These are phyloP conservation scores for Coniosporium tulheliwenetii DNA, from an alignment of 2,329 filamentous ascomycete genomes.

Conservation along the genomic window DNA sequence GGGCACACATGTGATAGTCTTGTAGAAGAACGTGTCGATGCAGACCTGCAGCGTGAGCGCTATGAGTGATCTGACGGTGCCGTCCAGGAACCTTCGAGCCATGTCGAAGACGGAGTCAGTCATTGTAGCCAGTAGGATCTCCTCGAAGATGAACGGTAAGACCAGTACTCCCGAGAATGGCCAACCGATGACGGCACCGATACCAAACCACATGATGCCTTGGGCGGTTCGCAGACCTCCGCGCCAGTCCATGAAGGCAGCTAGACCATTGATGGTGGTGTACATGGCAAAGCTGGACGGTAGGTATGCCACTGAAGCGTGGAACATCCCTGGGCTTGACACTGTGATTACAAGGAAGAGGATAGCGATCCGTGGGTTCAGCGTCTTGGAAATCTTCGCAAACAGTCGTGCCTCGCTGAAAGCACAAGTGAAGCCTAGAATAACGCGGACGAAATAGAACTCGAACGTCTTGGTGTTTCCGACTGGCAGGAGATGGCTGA, in stretches of 20 bases:
- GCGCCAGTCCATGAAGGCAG: slow-evolving; percentile 82
- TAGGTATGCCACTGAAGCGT: slow-evolving; percentile 72
- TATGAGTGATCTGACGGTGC: slow-evolving; percentile 47
- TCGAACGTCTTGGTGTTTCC: slow-evolving; percentile 38
- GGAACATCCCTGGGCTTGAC: slow-evolving; percentile 82
- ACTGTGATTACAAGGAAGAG: slow-evolving; percentile 67
- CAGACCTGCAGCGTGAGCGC: slow-evolving; percentile 53
- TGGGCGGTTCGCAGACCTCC: slow-evolving; percentile 63
- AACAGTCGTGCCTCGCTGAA: slow-evolving; percentile 71
- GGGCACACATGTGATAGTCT: slow-evolving; percentile 58
- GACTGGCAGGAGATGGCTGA: slow-evolving; percentile 40
- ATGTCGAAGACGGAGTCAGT: slow-evolving; percentile 32
- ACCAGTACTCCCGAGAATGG: slow-evolving; percentile 79
- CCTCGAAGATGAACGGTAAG: slow-evolving; percentile 67
- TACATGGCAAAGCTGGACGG: slow-evolving; percentile 98
- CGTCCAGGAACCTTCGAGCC: slow-evolving; percentile 48
- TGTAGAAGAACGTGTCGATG: slow-evolving; percentile 76
- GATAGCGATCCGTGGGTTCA: slow-evolving; percentile 72
- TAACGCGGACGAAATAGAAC: slow-evolving; percentile 75
- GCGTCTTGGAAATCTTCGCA: slow-evolving; percentile 54
- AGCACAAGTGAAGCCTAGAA: slow-evolving; percentile 62
- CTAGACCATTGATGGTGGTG: slow-evolving; percentile 67
- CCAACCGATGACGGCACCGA: slow-evolving; percentile 80
- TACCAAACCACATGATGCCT: slow-evolving; percentile 81
- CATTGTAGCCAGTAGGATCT: slow-evolving; percentile 40